Evolutionary conservation across 805 yeast species (phyloP), one percentile per base, ranked within the genome.

Genomic region (Naumovozyma castellii): DNA sequence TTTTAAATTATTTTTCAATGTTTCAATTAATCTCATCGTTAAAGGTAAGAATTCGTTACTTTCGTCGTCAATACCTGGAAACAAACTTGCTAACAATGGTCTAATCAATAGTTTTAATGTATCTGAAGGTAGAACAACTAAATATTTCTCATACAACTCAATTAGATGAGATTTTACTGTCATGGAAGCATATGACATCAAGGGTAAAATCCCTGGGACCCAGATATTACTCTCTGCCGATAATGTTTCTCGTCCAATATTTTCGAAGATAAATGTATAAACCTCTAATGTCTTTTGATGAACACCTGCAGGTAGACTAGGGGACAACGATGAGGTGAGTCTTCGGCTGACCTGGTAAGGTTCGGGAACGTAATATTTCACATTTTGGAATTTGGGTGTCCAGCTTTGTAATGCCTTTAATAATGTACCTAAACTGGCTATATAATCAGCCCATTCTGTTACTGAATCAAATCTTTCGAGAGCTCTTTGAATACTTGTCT

Each of bases 371-470:
- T 76, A 75, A 43, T 74, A 68, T 34, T 61, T 58, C 10, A 57
- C 61, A 27, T 60, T 54, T 48, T 56, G 41, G 36, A 62, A 47
- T 48, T 57, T 47, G 50, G 70, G 62, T 44, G 65, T 32, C 72
- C 70, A 50, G 58, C 70, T 62, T 43, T 72, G 75, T 32, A 88
- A 61, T 0, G 94, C 79, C 56, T 86, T 84, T 43, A 78, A 77
- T 4, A 94, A 70, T 43, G 83, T 76, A 2, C 90, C 78, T 34
- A 94, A 67, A 57, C 85, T 88, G 17, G 97, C 81, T 41, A 92
- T 92, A 58, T 90, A 87, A 57, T 92, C 98, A 12, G 98, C 97
- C 99, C 99, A 92, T 65, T 92, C 98, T 25, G 78, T 83, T 1
- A 87, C 81, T 2, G 83, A 65, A 38, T 85, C 95, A 65, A 90